Conservation (phyloP, 2,329 filamentous ascomycete genomes). For the Aspergillus uvarum region DNA sequence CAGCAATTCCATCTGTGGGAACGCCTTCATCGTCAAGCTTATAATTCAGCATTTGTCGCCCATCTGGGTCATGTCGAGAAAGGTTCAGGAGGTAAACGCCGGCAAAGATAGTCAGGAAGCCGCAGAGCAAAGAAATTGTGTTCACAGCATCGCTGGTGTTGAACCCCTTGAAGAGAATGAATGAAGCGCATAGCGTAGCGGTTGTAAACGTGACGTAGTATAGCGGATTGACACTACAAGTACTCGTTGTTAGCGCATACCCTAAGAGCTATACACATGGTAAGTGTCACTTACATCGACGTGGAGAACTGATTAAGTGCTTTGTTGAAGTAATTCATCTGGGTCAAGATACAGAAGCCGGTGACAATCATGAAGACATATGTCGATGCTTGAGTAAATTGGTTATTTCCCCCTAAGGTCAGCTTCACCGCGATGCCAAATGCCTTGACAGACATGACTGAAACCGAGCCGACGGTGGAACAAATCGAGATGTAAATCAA, state of each 20-base stretch:
- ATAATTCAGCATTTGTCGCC: slow-evolving; percentile 63
- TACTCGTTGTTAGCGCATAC: slow-evolving; percentile 10
- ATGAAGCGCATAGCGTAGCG: slow-evolving; percentile 87
- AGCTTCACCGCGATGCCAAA: slow-evolving; percentile 97
- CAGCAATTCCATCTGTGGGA: slow-evolving; percentile 87
- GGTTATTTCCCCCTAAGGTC: slow-evolving; percentile 88
- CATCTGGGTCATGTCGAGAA: slow-evolving; percentile 87
- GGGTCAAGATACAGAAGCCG: slow-evolving; percentile 87
- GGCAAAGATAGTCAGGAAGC: slow-evolving; percentile 91
- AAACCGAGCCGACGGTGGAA: slow-evolving; percentile 93
- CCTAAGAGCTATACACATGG: too few relatives aligned
- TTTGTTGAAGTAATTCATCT: slow-evolving; percentile 99
- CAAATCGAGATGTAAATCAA: slow-evolving; percentile 97
- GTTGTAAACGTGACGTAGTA: slow-evolving; percentile 99
- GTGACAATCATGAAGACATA: slow-evolving; percentile 97
- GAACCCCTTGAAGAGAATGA: slow-evolving; percentile 93
- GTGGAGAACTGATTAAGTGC: slow-evolving; percentile 94
- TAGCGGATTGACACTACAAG: slow-evolving; percentile 78
- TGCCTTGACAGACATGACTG: slow-evolving; percentile 98
- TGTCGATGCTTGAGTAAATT: slow-evolving; percentile 91
- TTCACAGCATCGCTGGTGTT: slow-evolving; percentile 91
- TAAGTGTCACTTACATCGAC: slow-evolving; percentile 72
- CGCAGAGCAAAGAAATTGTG: slow-evolving; percentile 86
- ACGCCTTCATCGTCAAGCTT: slow-evolving; percentile 64
- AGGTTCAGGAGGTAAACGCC: slow-evolving; percentile 95